Base-by-base conservation (phyloP, 1,139 yeast species). In the Pneumocystis murina region DNA sequence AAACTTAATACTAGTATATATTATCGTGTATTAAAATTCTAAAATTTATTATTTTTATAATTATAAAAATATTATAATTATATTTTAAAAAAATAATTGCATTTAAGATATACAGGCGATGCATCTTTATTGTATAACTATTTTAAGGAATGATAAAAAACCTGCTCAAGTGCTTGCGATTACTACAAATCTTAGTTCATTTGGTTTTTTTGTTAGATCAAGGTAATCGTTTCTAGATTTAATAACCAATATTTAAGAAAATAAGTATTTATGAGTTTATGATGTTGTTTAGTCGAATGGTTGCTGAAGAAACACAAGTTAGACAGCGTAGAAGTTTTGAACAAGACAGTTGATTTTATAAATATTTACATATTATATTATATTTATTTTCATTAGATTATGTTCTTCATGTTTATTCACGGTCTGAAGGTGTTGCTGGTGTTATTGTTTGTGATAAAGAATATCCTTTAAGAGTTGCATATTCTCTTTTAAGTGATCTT, bases 381-480 rank as follows among this genome's bases (percentile, higher is more conserved):
- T 60, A 58, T 28, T 40, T 36, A 36, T 24, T 40, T 10, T 33
- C 3, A n/a, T 59, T 61, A 72, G 76, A 82, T 73, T 91, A 91
- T 73, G 81, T 88, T 28, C 97, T 96, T 8, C 98, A 94, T 74
- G 92, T 92, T 0, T 92, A 87, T 74, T 85, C 91, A 35, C 82
- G 97, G 69, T 77, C 86, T 41, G 98, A 94, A 75, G 97, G 97
- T 1, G 73, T 92, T 61, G 87, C 95, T n/a, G 96, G 96, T 68
- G 96, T 92, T 38, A 77, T 92, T 66, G 87, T 94, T 73, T 84
- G 96, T 62, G 99, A 92, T 74, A 87, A 87, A 74, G 97, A 92
- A 70, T 92, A 92, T 75, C 98, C 98, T 1, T 91, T 88, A 28
- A 82, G 98, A 73, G 97, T 97, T n/a, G 98, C 97, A 0, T 92